Conservation (phyloP, 805 yeast genomes). For the Teunomyces atbi region DNA sequence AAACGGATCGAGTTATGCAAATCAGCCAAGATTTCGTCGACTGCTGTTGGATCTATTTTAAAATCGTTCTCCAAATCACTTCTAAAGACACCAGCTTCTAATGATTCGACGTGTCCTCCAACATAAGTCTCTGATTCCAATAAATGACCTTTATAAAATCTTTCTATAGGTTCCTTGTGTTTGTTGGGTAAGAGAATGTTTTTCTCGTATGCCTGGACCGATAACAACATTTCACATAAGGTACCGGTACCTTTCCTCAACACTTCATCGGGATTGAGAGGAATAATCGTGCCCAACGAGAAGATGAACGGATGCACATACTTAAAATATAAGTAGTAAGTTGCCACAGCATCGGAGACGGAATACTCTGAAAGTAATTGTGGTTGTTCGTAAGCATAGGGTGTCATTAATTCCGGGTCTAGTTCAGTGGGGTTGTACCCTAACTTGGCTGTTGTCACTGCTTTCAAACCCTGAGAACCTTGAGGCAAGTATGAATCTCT, state of each 20-base stretch:
- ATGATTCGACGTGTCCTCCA: constrained; percentile 97
- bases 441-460: constrained; percentile 91
- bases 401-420: constrained; percentile 98
- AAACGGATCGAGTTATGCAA: constrained; percentile 76
- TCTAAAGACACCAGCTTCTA: constrained; percentile 97
- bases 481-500: constrained; percentile 97
- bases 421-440: constrained; percentile 96
- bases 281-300: constrained; percentile 92
- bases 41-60: constrained; percentile 73
- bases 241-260: constrained; percentile 98
- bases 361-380: constrained; percentile 93
- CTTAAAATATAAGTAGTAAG: constrained; percentile 91
- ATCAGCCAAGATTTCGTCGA: constrained; percentile 75
- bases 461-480: constrained; percentile 97
- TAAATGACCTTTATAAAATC: constrained; percentile 92
- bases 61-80: constrained; percentile 79
- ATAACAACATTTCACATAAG: constrained; percentile 92
- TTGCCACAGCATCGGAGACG: constrained; percentile 99
- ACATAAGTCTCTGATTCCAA: constrained; percentile 95
- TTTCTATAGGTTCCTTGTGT: constrained; percentile 88
- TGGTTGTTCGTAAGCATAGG: constrained; percentile 93
- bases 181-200: constrained; percentile 86
- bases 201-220: constrained; percentile 90
- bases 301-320: constrained; percentile 97
- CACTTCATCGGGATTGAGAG: constrained; percentile 94